phyloP scores from a whole-genome alignment of 345 rosid species.

The Erodium maritimum region DNA sequence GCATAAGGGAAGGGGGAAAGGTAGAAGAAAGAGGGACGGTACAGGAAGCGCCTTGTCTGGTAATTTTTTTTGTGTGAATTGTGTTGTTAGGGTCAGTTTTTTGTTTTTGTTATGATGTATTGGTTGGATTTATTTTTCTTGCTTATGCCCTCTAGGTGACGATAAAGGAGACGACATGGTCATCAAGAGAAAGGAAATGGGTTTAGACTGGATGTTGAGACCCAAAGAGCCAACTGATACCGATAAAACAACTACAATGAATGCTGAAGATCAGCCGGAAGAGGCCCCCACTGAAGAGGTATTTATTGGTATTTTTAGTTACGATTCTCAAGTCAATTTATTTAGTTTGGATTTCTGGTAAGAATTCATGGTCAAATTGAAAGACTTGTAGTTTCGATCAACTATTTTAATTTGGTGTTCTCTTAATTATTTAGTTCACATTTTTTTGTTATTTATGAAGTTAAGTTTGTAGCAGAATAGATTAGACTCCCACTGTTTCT shows the following conservation, averaged over 20 bases:
- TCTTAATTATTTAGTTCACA: neutral
- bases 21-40: conserved; percentile 5
- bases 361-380: no score
- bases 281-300: conserved; percentile 50
- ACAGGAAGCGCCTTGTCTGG: conserved; percentile 7
- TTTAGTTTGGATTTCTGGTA: neutral
- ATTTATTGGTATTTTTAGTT: conserved; percentile 1
- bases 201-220: conserved; percentile 83
- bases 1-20: conserved; percentile 14
- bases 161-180: conserved; percentile 24
- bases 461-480: neutral
- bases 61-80: conserved; percentile 9
- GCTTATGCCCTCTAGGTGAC: conserved; percentile 16
- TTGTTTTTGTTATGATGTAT: neutral
- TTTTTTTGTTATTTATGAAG: neutral
- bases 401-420: neutral
- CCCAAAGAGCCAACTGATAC: conserved; percentile 28
- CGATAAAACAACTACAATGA: conserved; percentile 21
- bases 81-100: no score
- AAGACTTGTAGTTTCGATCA: neutral
- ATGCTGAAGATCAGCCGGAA: conserved; percentile 23
- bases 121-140: neutral
- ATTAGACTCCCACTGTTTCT: no score
- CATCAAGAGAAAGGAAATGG: conserved; percentile 53
- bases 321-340: neutral